phyloP scores from a whole-genome alignment of 169 alveolate genomes.

The Plasmodium malariae region DNA sequence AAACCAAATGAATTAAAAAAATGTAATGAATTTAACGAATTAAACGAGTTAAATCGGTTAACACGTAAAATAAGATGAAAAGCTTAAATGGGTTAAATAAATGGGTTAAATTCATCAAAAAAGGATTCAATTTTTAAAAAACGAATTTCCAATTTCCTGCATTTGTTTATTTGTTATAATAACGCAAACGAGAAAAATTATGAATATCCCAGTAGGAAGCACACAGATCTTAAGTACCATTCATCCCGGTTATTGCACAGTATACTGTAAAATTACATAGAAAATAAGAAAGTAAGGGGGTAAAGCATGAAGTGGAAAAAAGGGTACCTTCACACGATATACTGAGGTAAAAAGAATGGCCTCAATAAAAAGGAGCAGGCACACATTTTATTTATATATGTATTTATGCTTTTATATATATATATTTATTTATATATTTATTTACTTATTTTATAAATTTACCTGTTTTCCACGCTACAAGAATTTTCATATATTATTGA shows the following conservation, averaged over 20 bases:
- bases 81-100: too few species aligned
- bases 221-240: conserved; percentile 67
- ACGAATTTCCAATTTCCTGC: too few species aligned
- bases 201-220: conserved; percentile 17
- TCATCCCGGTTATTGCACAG: conserved; percentile 35
- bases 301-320: background rate
- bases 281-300: background rate
- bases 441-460: background rate
- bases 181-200: conserved; percentile 1
- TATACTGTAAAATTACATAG: conserved; percentile 39
- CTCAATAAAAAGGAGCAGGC: background rate
- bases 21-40: too few species aligned
- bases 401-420: background rate
- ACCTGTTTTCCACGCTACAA: conserved; percentile 57
- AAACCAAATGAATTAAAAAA: too few species aligned
- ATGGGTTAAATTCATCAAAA: too few species aligned
- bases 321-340: background rate
- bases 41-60: too few species aligned
- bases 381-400: background rate
- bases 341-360: conserved; percentile 6
- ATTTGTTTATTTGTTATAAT: too few species aligned
- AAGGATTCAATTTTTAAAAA: too few species aligned
- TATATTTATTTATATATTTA: too few species aligned
- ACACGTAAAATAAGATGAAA: too few species aligned
- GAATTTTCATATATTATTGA: conserved; percentile 59